Base-by-base conservation (phyloP, 2,329 filamentous ascomycete genomes). In the Paraconiothyrium brasiliense region DNA sequence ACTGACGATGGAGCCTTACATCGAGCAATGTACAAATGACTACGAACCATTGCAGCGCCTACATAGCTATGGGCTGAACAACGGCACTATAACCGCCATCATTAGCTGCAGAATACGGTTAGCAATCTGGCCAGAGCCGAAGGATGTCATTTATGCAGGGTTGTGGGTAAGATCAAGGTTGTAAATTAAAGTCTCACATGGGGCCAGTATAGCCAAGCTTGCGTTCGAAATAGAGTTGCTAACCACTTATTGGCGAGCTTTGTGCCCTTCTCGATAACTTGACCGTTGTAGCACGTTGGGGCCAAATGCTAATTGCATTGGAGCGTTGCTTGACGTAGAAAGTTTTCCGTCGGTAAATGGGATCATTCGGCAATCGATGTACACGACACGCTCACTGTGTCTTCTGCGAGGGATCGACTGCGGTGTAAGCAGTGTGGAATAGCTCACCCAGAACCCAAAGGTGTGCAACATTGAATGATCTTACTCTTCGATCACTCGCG, bases 181-280 rank as follows among this genome's bases (percentile, higher is more conserved):
- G 27, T 44, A 22, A 6, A 34, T 44, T 55, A 44, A 27, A 39
- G 44, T 27, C 39, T 55, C 46, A 55, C 39, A 16, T 34, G 35
- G 27, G 30, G 39, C 52, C 9, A 44, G 7, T n/a, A 6, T 35
- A 55, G 39, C 46, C 16, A 22, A 34, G 16, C 39, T 34, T 55
- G 27, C 52, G 39, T 30, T 39, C 4, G 20, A 16, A 16, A 14
- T 20, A 30, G 27, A 22, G 9, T 35, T 34, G 47, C 27, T 20
- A 27, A 35, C 35, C 16, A 50, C 16, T 10, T 20, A 4, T 14
- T 37, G 10, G 35, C 35, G 35, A 37, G 35, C 10, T 37, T 37
- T 10, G 10, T 24, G 43, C 43, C 20, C 20, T 24, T 24, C 43
- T 9, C 43, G 13, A 20, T 13, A 24, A 41, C 6, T 30, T 4